Evolutionary conservation across 1,284 basidiomycete species (phyloP).

Genomic region (Sporisorium iseilematis-ciliati): DNA sequence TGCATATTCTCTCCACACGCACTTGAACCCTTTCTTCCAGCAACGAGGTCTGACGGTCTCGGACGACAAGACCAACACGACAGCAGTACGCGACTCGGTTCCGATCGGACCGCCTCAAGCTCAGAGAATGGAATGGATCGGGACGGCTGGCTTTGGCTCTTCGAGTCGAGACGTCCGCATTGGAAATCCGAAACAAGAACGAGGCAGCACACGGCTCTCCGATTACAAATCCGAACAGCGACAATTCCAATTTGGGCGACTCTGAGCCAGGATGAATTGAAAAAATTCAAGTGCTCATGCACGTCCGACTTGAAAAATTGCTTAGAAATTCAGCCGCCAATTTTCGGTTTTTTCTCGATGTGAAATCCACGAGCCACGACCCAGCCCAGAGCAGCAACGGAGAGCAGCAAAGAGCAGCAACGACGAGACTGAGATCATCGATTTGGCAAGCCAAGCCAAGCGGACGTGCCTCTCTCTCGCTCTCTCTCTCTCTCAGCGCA

Average conservation of each 20-base stretch:
- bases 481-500: background rate
- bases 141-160: slow-evolving; percentile 4
- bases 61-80: slow-evolving; percentile 15
- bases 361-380: slow-evolving; percentile 5
- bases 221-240: slow-evolving; percentile 29
- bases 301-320: slow-evolving; percentile 6
- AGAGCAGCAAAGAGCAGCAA: background rate
- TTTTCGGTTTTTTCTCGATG: background rate
- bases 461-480: slow-evolving; percentile 1
- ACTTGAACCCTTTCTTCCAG: slow-evolving; percentile 14
- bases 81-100: slow-evolving; percentile 13
- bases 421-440: slow-evolving; percentile 20
- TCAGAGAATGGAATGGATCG: slow-evolving; percentile 28
- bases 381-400: slow-evolving; percentile 4
- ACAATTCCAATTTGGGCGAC: slow-evolving; percentile 1
- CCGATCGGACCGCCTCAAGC: slow-evolving; percentile 5
- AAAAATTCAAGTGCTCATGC: slow-evolving; percentile 4
- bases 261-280: background rate
- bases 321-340: slow-evolving; percentile 27
- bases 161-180: slow-evolving; percentile 16
- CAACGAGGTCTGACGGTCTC: slow-evolving; percentile 12
- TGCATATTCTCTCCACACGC: slow-evolving; percentile 8
- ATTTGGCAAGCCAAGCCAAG: slow-evolving; percentile 11
- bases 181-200: slow-evolving; percentile 11
- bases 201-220: slow-evolving; percentile 18